Base-by-base conservation (phyloP, 331 rosid species). In the Pyrus hybrid region DNA sequence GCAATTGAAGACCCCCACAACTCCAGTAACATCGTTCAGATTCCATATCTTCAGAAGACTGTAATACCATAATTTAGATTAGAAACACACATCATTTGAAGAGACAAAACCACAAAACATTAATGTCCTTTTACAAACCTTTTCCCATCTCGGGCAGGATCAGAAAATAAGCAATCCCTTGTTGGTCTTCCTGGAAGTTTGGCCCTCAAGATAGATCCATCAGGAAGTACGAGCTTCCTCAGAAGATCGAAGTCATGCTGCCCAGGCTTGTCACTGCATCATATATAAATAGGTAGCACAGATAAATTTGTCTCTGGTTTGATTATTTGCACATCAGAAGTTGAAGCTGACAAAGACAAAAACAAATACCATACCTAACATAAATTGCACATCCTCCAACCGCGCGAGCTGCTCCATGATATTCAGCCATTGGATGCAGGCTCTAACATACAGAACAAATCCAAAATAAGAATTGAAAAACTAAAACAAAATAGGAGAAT, bases 151-250 rank as follows among this genome's bases (percentile, higher is more conserved):
- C 97, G 85, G 6, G 99, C 90, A 61, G 97, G 99, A 88, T 94
- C 99, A 37, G 88, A 76, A 83, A 94, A 94, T 41, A 94, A 81
- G 76, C 99, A 94, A 74, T 94, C 99, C 73, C 89, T 84, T 13
- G 97, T 94, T 67, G 97, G 99, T 77, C 99, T 81, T 75, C 99
- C 97, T 1, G 99, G 99, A 69, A 92, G 96, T 67, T 85, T 87
- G 32, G 93, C 97, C 86, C 99, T 85, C 67, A 90, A 60, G 67
- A 94, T 88, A 21, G 99, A 94, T 75, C 97, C 99, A 75, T 94
- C 97, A 13, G 91, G 88, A 74, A 90, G 97, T 68, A 87, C 99
- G 54, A 94, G 92, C 86, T 90, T 94, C 89, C 77, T 89, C 54
- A 94, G 73, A 74, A 94, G 92, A 79, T 87, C 54, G 7, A 94